A percentile compares a stretch with the other conserved stretches of the same genome.
phyloP scores from a whole-genome alignment of 371 early-diverging fungal species.

The Saksenaea vasiformis region DNA sequence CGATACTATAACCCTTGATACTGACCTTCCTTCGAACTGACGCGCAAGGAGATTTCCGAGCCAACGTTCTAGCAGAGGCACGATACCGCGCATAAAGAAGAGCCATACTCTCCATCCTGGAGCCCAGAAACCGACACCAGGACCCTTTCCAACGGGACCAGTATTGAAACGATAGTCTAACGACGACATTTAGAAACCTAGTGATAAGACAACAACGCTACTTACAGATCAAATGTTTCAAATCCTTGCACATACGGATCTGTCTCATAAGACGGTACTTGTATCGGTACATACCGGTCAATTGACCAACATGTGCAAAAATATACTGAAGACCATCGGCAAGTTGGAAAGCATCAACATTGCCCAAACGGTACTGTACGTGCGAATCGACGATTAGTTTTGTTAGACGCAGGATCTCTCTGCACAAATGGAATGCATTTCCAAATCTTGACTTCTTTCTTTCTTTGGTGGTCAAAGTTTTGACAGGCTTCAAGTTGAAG shows the following conservation, averaged over 20 bases:
- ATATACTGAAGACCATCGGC: conserved; percentile 98
- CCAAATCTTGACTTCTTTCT: conserved; percentile 99
- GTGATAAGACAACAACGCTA: not conserved
- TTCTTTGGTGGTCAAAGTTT: conserved; percentile 99
- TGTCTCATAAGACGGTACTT: conserved; percentile 99
- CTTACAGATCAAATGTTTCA: conserved; percentile 89
- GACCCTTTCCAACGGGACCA: conserved; percentile 97
- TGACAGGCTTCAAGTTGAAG: conserved; percentile 97
- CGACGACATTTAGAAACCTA: not conserved
- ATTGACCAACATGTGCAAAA: conserved; percentile 98
- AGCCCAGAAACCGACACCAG: conserved; percentile 99
- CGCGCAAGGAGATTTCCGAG: conserved; percentile 97
- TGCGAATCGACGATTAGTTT: conserved; percentile 97
- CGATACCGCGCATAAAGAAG: conserved; percentile 98
- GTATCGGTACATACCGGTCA: conserved; percentile 99
- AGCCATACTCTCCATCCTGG: conserved; percentile 99
- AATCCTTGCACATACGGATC: conserved; percentile 95
- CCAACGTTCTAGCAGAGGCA: conserved; percentile 97
- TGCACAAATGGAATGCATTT: conserved; percentile 93
- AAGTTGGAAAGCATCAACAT: conserved; percentile 96
- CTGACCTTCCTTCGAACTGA: conserved; percentile 88
- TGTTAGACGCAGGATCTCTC: conserved; percentile 98
- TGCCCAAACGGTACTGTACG: conserved; percentile 96
- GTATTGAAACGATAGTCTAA: conserved; percentile 92
- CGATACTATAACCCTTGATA: not conserved